phyloP scores from a whole-genome alignment of 345 rosid genomes.

The Salix purpurea region DNA sequence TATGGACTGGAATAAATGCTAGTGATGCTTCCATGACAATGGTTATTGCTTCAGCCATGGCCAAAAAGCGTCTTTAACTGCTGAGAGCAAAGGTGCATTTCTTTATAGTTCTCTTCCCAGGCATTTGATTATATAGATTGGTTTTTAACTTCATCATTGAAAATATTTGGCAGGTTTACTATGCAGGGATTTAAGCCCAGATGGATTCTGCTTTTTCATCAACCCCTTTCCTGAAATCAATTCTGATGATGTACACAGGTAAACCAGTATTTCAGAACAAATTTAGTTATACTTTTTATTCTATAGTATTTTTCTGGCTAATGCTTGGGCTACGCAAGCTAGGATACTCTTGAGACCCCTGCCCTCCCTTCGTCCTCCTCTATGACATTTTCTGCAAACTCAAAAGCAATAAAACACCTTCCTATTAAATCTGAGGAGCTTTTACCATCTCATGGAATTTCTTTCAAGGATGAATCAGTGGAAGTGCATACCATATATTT shows the following conservation, averaged over 20 bases:
- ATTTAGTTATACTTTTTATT: neutral
- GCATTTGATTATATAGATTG: neutral
- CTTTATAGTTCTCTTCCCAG: constrained; percentile 8
- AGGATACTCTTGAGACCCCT: neutral
- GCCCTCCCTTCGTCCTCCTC: neutral
- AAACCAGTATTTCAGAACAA: constrained; percentile 27
- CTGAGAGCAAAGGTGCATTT: constrained; percentile 74
- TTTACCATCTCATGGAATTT: neutral
- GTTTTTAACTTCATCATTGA: constrained; percentile 1
- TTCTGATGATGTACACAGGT: constrained; percentile 51
- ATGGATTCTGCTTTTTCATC: constrained; percentile 77
- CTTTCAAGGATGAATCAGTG: neutral
- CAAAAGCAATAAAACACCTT: neutral
- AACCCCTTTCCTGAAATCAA: constrained; percentile 73
- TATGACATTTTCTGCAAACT: neutral
- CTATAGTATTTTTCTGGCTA: neutral
- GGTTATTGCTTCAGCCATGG: constrained; percentile 97
- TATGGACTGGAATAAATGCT: constrained; percentile 68
- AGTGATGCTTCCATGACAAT: constrained; percentile 90
- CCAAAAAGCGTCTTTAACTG: constrained; percentile 89
- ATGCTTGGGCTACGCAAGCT: neutral
- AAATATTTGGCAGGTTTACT: constrained; percentile 59
- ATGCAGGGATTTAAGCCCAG: constrained; percentile 84
- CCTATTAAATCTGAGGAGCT: neutral
- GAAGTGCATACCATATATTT: neutral